Evolutionary conservation across 192 early-diverging fungal genomes (phyloP), one percentile per base, ranked within the genome.

Genomic region (Endogone sp.): DNA sequence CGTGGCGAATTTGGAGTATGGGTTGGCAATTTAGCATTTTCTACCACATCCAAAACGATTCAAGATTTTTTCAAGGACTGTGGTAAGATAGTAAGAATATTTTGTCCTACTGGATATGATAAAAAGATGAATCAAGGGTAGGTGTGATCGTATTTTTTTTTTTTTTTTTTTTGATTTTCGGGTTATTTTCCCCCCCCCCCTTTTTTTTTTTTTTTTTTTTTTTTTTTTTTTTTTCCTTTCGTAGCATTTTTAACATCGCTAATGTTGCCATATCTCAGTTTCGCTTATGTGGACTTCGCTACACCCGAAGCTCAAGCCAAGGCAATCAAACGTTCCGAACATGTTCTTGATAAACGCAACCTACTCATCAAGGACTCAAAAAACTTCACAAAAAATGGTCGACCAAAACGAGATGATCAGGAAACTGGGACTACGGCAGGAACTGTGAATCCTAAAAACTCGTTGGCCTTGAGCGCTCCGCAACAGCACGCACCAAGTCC

Each of bases 231-330:
- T n/a, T n/a, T n/a, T n/a, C n/a, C n/a, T n/a, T n/a, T n/a, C n/a
- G n/a, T n/a, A n/a, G n/a, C n/a, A n/a, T n/a, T n/a, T n/a, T n/a
- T n/a, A n/a, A n/a, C n/a, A n/a, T n/a, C n/a, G n/a, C n/a, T n/a
- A n/a, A n/a, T n/a, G n/a, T n/a, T n/a, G n/a, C n/a, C n/a, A n/a
- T n/a, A n/a, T n/a, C n/a, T n/a, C 56, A 86, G 90, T 4, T 92
- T 90, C 72, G 90, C 89, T 23, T 90, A 90, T 66, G 85, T 92
- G 2, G 88, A 91, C 63, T 92, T 92, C 70, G 74, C 82, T 31
- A 66, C 82, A 20, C 67, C 75, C 16, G 85, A 83, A 24, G 76
- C 85, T 24, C 74, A 85, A 62, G 67, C 49, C 25, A 69, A 80
- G 28, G 90, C 88, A n/a, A 66, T 92, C n/a, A 85, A 75, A n/a